phyloP scores from a whole-genome alignment of 306 rosid genomes.

The Cucurbita pepo region DNA sequence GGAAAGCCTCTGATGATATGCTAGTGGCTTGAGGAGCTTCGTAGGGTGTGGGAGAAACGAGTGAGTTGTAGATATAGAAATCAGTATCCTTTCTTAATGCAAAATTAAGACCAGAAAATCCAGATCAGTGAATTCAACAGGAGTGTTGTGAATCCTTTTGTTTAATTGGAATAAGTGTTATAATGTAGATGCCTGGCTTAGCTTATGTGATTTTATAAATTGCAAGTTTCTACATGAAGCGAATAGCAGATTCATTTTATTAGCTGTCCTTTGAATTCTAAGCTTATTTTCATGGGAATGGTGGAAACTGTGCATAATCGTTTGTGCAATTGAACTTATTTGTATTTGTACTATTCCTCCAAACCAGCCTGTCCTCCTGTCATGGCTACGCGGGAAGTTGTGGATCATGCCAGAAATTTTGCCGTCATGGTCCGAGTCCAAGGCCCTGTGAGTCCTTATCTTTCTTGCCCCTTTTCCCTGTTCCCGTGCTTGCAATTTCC shows the following conservation, averaged over 20 bases:
- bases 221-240: not conserved
- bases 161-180: not conserved
- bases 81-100: not conserved
- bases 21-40: not conserved
- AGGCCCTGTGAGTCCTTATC: slow-evolving; percentile 60
- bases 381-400: slow-evolving; percentile 49
- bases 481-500: not conserved
- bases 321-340: not conserved
- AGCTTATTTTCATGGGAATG: not conserved
- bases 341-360: not conserved
- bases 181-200: not conserved
- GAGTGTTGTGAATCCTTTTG: not conserved
- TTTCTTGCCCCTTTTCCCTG: not conserved
- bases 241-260: not conserved
- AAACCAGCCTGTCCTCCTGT: not conserved
- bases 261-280: not conserved
- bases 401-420: slow-evolving; percentile 52
- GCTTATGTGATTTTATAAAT: not conserved
- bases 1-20: not conserved
- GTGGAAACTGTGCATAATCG: not conserved
- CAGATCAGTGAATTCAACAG: not conserved
- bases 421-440: slow-evolving; percentile 75
- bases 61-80: not conserved
- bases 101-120: not conserved
- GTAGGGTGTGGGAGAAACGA: not conserved